Base-by-base conservation (phyloP, 495 filamentous ascomycete genomes). In the Stereocaulon alpinum region DNA sequence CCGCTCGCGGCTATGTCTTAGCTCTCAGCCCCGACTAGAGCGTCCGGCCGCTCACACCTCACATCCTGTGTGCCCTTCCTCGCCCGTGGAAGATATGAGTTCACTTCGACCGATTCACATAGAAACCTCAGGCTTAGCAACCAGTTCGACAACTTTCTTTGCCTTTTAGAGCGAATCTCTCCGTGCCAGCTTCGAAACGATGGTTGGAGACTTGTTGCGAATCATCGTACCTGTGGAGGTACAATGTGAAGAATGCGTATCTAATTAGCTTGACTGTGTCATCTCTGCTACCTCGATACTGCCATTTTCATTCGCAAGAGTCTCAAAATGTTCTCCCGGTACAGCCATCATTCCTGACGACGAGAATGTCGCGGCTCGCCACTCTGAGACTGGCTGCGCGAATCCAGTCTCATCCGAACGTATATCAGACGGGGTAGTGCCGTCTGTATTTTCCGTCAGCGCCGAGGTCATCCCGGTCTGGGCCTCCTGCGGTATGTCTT, bases 71-170 rank as follows among this genome's bases (percentile, higher is more conserved):
- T 34, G 7, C 6, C 18, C 30, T n/a, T 52, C 49, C 27, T 52
- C 49, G n/a, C 34, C 49, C 49, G 34, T 52, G 17, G 20, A 52
- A 11, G 49, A 52, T 14, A 52, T 52, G 17, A 52, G 49, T n/a
- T 32, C 27, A n/a, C 34, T 29, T 10, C 32, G 49, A 30, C 34
- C 49, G 20, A 52, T 34, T 17, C 34, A 29, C 49, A 52, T 37
- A 2, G 49, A 7, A 11, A 52, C 3, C 1, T 37, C 49, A 0
- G 49, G 49, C 49, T 37, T 27, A 10, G 29, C 1, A 18, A 52
- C 7, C n/a, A 3, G 30, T 1, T 34, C 24, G 24, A 24, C 24
- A 24, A 1, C 24, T 24, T 3, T 27, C 29, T 52, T 52, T 12
- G 29, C n/a, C 49, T 22, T 52, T 7, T 52, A 29, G 15, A 32